Evolutionary conservation across 2,329 filamentous ascomycete species (phyloP).

Genomic region (Colletotrichum magnum): DNA sequence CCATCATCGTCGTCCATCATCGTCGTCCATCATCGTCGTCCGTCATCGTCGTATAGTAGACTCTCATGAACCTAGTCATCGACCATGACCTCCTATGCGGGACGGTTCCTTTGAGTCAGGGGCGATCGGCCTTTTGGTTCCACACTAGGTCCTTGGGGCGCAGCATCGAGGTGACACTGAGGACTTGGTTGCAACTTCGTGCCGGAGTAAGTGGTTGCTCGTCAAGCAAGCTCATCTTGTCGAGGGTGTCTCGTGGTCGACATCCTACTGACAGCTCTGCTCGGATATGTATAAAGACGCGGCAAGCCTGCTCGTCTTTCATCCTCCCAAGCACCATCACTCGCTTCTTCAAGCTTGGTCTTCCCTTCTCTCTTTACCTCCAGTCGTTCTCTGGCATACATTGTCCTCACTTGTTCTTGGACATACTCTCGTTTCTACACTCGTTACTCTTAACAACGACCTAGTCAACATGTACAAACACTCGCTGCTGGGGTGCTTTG

Average conservation of each 20-base stretch:
- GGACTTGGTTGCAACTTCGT: conserved; percentile 13
- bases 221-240: not conserved
- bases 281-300: conserved; percentile 30
- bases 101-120: conserved; percentile 20
- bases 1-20: too few relatives aligned
- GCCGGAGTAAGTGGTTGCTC: not conserved
- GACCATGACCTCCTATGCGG: conserved; percentile 28
- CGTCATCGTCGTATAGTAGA: too few relatives aligned
- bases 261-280: conserved; percentile 8
- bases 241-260: conserved; percentile 6
- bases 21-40: too few relatives aligned
- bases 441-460: conserved; percentile 22
- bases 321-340: conserved; percentile 18
- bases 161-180: conserved; percentile 26
- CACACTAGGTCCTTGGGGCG: conserved; percentile 9
- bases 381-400: conserved; percentile 22
- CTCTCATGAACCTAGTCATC: not conserved
- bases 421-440: conserved; percentile 23
- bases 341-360: conserved; percentile 29
- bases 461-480: conserved; percentile 30
- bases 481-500: conserved; percentile 35
- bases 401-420: conserved; percentile 6
- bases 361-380: conserved; percentile 22
- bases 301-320: conserved; percentile 2
- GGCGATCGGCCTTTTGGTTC: conserved; percentile 19